Evolutionary conservation across 2,329 filamentous ascomycete genomes (phyloP).

Genomic region (Venturia aucupariae): DNA sequence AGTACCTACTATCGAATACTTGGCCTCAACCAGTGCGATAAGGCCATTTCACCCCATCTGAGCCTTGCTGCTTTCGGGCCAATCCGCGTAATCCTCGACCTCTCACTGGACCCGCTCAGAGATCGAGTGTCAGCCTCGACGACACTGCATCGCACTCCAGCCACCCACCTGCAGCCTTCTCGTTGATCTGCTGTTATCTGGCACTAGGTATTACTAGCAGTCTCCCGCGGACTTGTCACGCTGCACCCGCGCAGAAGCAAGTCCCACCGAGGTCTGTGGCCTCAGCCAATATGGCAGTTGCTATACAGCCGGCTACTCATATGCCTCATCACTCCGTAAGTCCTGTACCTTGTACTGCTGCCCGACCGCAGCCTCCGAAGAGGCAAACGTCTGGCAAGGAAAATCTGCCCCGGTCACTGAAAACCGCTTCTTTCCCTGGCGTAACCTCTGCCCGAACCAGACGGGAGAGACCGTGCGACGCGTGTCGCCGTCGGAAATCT

Average conservation of each 20-base stretch:
- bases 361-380: slow-evolving; percentile 31
- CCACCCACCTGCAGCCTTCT: background rate
- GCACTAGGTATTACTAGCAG: background rate
- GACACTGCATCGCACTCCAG: background rate
- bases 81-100: slow-evolving; percentile 4
- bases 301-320: slow-evolving; percentile 39
- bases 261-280: background rate
- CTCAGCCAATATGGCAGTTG: slow-evolving; percentile 30
- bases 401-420: slow-evolving; percentile 28
- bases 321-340: slow-evolving; percentile 31
- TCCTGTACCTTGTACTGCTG: slow-evolving; percentile 37
- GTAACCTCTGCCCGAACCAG: slow-evolving; percentile 31
- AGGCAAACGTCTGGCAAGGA: slow-evolving; percentile 35
- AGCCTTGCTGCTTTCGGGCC: slow-evolving; percentile 5
- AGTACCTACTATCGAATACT: too few species aligned
- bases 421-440: slow-evolving; percentile 23
- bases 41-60: background rate
- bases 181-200: slow-evolving; percentile 1
- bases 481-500: slow-evolving; percentile 63
- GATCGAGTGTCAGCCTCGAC: slow-evolving; percentile 12
- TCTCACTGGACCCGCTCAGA: background rate
- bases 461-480: slow-evolving; percentile 45
- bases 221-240: background rate
- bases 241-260: background rate
- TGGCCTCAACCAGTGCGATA: slow-evolving; percentile 1